Base-by-base conservation (phyloP, 495 filamentous ascomycete genomes). In the Parathielavia appendiculata region DNA sequence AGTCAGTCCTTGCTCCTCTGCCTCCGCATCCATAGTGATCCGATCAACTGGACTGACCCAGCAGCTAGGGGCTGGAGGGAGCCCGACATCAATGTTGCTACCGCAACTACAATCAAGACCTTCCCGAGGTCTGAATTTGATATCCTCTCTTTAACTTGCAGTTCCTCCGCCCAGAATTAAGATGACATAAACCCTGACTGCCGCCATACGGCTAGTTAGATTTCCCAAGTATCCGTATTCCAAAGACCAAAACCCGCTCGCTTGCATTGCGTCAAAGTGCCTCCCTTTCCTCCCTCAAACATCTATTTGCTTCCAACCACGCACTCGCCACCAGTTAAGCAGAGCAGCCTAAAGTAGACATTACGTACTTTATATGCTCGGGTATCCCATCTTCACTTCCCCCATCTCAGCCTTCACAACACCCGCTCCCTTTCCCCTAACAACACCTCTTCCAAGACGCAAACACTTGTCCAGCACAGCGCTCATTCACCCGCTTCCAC, bases 301-400 rank as follows among this genome's bases (percentile, higher is more conserved):
- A 17, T 50, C 46, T 20, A 14, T 35, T 36, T 11, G 7, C 16
- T 34, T 43, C 3, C 34, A 53, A 26, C 39, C 40, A 32, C 47
- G 16, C 45, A 44, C 54, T 30, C 8, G 16, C 26, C 32, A 38
- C 49, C 34, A n/a, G 7, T 22, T 49, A 32, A 59, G 48, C 26
- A 34, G 41, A 59, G 40, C 57, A 30, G 6, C 26, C 26, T 36
- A 32, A 54, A 54, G 50, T 59, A 59, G 51, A 59, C 57, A 59
- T 59, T 59, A 59, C 19, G 51, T 59, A 59, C 51, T 59, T 23
- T 40, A 53, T 32, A 47, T 47, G 40, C 40, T 52, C 41, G 41
- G 57, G 45, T 54, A 59, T 54, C n/a, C 40, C 26, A 30, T 30
- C 26, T 12, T 13, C 14, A 19, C 32, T 20, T 26, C 56, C 23